Evolutionary conservation across 2,329 filamentous ascomycete genomes (phyloP), one percentile per base, ranked within the genome.

Genomic region (Penicillium oxalicum): DNA sequence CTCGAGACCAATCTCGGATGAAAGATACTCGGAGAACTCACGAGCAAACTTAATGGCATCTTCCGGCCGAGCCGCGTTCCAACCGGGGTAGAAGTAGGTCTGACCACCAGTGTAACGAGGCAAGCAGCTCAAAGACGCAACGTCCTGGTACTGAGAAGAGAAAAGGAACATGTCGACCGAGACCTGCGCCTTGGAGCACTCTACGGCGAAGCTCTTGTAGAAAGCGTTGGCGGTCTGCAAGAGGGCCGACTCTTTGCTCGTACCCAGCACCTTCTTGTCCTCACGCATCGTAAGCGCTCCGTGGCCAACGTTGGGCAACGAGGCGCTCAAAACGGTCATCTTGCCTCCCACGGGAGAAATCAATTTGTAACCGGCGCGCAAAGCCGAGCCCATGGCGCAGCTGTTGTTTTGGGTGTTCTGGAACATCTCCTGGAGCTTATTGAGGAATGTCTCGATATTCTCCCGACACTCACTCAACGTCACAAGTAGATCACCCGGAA

Each of bases 81-180:
- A 98, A 25, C 88, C 91, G 11, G 93, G 93, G 66, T 98, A 98
- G 75, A 96, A 97, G 77, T 91, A 97, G 1, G 93, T 98, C 68
- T 97, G 93, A 24, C 93, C 93, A 68, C 91, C 93, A 25, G 93
- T 97, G 67, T 97, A 98, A 60, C 93, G 80, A 40, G 93, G 93
- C 42, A 98, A 77, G 69, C 96, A 96, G 76, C 90, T 95, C 46
- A 98, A 77, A 29, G 91, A 95, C 4, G 93, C 93, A 44, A 98
- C 93, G 67, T 98, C 93, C 71, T 97, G 93, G 69, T 98, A 96
- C 66, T 93, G 88, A 12, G 89, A 91, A 4, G 88, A 93, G 74
- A 95, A 96, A 44, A 96, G 77, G 76, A 96, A 96, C 91, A 96
- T 96, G 68, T 96, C 91, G 58, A 98, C 90, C 0, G 91, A 97